Percentiles rank a stretch among this genome's conserved stretches.
phyloP scores from a whole-genome alignment of 805 yeast genomes.

The Saccharomycopsis sp. region DNA sequence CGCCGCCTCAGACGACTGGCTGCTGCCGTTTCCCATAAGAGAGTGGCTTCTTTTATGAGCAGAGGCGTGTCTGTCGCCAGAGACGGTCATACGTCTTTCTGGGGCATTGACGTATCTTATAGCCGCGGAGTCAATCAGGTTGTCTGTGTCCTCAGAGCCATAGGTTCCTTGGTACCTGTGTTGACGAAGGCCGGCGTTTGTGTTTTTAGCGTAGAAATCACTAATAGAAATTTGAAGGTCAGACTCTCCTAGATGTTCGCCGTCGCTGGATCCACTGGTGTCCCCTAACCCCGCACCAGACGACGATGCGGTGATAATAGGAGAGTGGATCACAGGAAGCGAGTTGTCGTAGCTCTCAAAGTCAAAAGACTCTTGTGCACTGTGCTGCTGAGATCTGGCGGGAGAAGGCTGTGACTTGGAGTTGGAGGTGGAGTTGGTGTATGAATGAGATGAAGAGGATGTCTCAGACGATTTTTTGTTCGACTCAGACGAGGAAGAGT shows the following conservation, averaged over 20 bases:
- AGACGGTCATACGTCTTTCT: not conserved
- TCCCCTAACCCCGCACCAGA: not conserved
- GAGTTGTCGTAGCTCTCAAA: conserved; percentile 8
- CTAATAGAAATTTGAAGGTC: not conserved
- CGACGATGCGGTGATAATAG: conserved; percentile 1
- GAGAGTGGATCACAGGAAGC: conserved; percentile 16
- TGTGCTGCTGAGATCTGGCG: conserved; percentile 1
- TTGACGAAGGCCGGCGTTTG: not conserved
- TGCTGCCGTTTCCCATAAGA: conserved; percentile 9
- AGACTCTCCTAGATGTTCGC: not conserved
- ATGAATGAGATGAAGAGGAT: not conserved
- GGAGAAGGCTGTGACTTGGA: not conserved
- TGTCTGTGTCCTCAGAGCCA: not conserved
- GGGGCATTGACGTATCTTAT: not conserved
- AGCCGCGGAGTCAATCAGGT: not conserved
- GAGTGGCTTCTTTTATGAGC: conserved; percentile 29
- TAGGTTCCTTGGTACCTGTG: not conserved
- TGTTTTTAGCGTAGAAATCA: not conserved
- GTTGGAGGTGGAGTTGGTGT: conserved; percentile 6
- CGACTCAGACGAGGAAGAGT: conserved; percentile 11
- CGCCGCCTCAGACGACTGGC: conserved; percentile 2
- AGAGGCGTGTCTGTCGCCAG: not conserved
- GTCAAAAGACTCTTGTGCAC: conserved; percentile 11
- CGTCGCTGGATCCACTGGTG: not conserved
- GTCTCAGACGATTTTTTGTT: not conserved